Evolutionary conservation across 139 green algal genomes (phyloP), one percentile per base, ranked within the genome.

Genomic region (Ettlia oleoabundans): DNA sequence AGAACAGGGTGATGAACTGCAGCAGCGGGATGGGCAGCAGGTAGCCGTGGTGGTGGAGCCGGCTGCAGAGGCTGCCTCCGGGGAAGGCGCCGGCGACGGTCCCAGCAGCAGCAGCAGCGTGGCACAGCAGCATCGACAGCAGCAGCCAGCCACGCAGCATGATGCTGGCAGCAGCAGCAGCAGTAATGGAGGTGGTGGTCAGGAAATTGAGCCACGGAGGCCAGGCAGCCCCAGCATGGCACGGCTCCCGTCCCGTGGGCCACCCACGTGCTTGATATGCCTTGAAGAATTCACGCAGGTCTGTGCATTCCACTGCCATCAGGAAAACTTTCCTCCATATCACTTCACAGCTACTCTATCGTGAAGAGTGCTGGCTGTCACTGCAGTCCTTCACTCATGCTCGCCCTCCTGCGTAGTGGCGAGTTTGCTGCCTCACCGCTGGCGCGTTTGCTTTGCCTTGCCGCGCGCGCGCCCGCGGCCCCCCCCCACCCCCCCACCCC

Each of bases 221-320:
- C 63, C 73, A 40, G 37, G 53, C 71, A 67, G 71, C 53, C 73
- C 53, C 5, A 33, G 24, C 35, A 51, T 80, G 26, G 38, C 37
- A 1, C 73, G 73, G 24, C 35, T 80, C 35, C 73, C 73, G 1
- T 80, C 73, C 4, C 37, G 73, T 28, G 73, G 73, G 18, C 73
- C 62, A 35, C 73, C 73, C 22, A 80, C 73, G 26, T 80, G 73
- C 73, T 52, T 80, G 3, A 80, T 80, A 2, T 80, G 73, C 26
- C 15, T 80, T 5, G 73, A 80, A 28, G 73, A 78, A 32, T 78
- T 78, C 66, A 24, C 38, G 6, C 66, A 32, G 37, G 24, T 24
- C 19, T 22, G 66, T 3, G 19, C 40, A 26, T 15, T 38, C 9
- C n/a, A 8, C 55, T 9, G 15, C 18, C 66, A 2, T 13, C 38